Evolutionary conservation across 73 alveolate species (phyloP), one percentile per base, ranked within the genome.

Genomic region (Paramecium octaurelia): DNA sequence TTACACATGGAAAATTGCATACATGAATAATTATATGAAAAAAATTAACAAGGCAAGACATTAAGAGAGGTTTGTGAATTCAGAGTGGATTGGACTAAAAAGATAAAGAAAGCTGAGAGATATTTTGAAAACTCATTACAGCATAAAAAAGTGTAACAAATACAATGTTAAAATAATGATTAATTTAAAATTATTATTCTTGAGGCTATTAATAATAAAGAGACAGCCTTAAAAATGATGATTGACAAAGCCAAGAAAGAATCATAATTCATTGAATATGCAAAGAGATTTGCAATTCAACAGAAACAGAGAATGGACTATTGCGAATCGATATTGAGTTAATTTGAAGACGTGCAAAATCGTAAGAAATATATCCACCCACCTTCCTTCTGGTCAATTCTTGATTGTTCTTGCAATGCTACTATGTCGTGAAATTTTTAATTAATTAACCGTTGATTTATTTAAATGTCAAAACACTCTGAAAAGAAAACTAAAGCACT

Each of bases 41-140:
- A 80, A 80, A 80, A 80, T 80, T 27, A 34, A 80, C 24, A 43
- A 44, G 91, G 91, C 4, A 80, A 80, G 57, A 43, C 76, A 0
- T 80, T 80, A 11, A 43, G 91, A 80, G 43, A 80, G 31, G 64
- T 80, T n/a, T 80, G 91, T 24, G 91, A 80, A 80, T 80, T 80
- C 20, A 80, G 91, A 21, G 20, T 48, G 6, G 91, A 80, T 80
- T 43, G 73, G 76, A 24, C 34, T 44, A 80, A 80, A 46, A 44
- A 12, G 9, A 27, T 80, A 43, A 44, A 24, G 44, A 27, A 16
- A 24, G 35, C 21, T 44, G 91, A 80, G 57, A 46, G 20, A 18
- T 2, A n/a, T 23, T 80, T 44, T 46, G 46, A 43, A 18, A 80
- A 44, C 8, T 80, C 27, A 44, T 16, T 43, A 16, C 29, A 34